phyloP scores from a whole-genome alignment of 179 eudicot species.

The Silene coronaria region DNA sequence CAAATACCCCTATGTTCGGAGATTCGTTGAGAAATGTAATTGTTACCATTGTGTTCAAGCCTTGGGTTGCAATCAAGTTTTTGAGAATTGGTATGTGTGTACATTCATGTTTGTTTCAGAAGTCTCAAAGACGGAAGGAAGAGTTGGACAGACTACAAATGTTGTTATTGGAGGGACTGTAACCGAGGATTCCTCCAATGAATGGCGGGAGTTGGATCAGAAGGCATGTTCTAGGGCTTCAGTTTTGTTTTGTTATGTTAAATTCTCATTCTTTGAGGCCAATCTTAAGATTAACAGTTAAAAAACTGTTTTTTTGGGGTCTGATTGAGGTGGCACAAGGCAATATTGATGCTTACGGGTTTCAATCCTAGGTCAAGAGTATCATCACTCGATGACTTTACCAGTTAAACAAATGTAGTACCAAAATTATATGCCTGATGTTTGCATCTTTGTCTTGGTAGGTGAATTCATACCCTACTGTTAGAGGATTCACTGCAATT shows the following conservation, averaged over 20 bases:
- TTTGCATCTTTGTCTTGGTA: conserved; percentile 17
- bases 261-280: background rate
- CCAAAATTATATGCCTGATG: background rate
- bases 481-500: conserved; percentile 89
- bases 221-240: conserved; percentile 41
- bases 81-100: conserved; percentile 6
- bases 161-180: conserved; percentile 94
- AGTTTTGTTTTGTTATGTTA: background rate
- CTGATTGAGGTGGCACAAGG: too few relatives aligned
- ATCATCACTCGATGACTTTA: background rate
- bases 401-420: background rate
- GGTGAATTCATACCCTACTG: conserved; percentile 90
- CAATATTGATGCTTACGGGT: too few relatives aligned
- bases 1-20: too few relatives aligned
- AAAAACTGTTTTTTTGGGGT: too few relatives aligned
- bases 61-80: background rate
- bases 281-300: background rate
- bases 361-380: too few relatives aligned
- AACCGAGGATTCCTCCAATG: conserved; percentile 75
- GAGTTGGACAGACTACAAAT: conserved; percentile 86
- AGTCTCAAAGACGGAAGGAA: conserved; percentile 87
- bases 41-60: too few relatives aligned
- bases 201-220: conserved; percentile 76
- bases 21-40: too few relatives aligned
- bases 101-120: conserved; percentile 43